These are phyloP conservation scores for Dillenia suffruticosa DNA, from an alignment of 164 flowering plant species.

Conservation along the genomic window DNA sequence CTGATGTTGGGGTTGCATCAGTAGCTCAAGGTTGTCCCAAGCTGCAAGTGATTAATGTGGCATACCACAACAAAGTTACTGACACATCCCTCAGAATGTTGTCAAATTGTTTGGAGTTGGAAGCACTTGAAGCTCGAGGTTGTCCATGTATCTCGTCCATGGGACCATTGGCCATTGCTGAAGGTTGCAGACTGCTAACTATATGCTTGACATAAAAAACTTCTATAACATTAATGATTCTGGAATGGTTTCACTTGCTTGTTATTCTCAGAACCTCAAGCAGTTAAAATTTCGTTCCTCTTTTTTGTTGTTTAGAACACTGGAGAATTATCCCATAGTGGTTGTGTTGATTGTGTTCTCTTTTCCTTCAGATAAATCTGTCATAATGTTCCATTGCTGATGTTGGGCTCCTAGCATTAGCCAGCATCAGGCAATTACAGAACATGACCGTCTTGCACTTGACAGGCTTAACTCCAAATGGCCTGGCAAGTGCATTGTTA, in stretches of 20 bases:
- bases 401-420: slow-evolving; percentile 70
- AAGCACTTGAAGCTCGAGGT: slow-evolving; percentile 72
- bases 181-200: slow-evolving; percentile 60
- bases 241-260: slow-evolving; percentile 76
- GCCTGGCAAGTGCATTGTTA: slow-evolving; percentile 62
- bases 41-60: slow-evolving; percentile 67
- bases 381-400: slow-evolving; percentile 78
- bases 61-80: slow-evolving; percentile 64
- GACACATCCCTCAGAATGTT: slow-evolving; percentile 55
- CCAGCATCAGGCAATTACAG: slow-evolving; percentile 74
- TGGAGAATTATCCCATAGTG: not conserved
- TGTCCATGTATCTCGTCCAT: slow-evolving; percentile 59
- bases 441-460: slow-evolving; percentile 65
- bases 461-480: slow-evolving; percentile 57
- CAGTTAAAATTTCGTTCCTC: slow-evolving; percentile 28
- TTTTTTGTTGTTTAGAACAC: not conserved
- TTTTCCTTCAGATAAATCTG: slow-evolving; percentile 64
- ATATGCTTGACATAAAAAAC: slow-evolving; percentile 75
- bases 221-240: slow-evolving; percentile 63
- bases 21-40: slow-evolving; percentile 57
- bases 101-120: slow-evolving; percentile 60
- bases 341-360: no score
- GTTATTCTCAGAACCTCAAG: slow-evolving; percentile 63
- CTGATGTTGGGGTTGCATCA: slow-evolving; percentile 62
- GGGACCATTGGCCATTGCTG: slow-evolving; percentile 64